A percentile compares a stretch with the other conserved stretches of the same genome.
phyloP scores from a whole-genome alignment of 208 protist genomes.

The Tritrichomonas foetus region DNA sequence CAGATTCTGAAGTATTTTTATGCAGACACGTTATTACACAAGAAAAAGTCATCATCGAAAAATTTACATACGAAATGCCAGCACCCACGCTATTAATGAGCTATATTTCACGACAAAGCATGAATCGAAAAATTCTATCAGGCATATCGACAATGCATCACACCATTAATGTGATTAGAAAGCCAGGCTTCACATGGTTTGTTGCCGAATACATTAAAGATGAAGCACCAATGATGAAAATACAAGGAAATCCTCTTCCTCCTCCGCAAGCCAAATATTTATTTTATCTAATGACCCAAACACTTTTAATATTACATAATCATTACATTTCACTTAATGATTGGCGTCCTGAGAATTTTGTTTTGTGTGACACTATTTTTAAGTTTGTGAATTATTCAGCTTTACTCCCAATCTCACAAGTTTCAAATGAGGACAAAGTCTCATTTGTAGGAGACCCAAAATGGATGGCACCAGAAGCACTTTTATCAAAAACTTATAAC shows the following conservation, averaged over 20 bases:
- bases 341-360: constrained; percentile 20
- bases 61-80: too few species aligned
- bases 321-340: neutral
- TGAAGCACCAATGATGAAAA: neutral
- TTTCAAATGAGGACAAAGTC: neutral
- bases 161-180: neutral
- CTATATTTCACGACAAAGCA: neutral
- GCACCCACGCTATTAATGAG: too few species aligned
- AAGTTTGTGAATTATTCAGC: neutral
- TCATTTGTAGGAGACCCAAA: neutral
- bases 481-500: neutral
- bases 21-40: too few species aligned
- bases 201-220: neutral
- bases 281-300: neutral
- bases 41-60: too few species aligned
- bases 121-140: neutral
- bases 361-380: neutral
- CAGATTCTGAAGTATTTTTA: too few species aligned
- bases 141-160: neutral
- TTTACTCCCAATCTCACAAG: neutral
- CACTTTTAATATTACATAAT: neutral
- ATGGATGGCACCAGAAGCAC: constrained; percentile 1
- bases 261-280: neutral
- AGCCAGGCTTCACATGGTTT: neutral
- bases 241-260: neutral